Evolutionary conservation across 257 asterid species (phyloP), one percentile per base, ranked within the genome.

Genomic region (Dorcoceras hygrometricum): DNA sequence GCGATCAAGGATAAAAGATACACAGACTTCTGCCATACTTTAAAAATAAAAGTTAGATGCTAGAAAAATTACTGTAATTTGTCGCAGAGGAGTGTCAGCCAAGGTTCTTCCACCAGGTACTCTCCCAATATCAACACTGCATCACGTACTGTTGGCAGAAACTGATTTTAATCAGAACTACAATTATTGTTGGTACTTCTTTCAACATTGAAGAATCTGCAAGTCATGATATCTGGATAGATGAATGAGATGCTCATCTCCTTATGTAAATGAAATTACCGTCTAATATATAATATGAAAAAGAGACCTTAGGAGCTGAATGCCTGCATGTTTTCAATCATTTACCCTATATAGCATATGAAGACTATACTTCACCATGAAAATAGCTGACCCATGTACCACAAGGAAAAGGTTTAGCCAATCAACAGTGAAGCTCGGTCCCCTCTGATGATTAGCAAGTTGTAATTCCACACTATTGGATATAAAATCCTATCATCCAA

Each of bases 71-170:
- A 89, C 98, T 89, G 85, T 64, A 87, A 76, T 72, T 82, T 79
- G 82, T 77, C 25, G 79, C 95, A 86, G 23, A 93, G 77, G 76
- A 85, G 86, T 75, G 83, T 85, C 84, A 85, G 67, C 96, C 97
- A 93, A 29, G 95, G 93, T 62, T 88, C 95, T 43, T 88, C 97
- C 78, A 82, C 90, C 84, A 93, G 50, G 88, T 93, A 93, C 70
- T 90, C 97, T 27, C 96, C 95, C 75, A 90, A 67, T 66, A 93
- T 81, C 29, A 92, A 85, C 53, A 84, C 89, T 2, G 94, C 87
- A 67, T 87, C 99, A 58, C 65, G 56, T 67, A 86, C 96, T 93
- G 86, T 31, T 46, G 57, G 63, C 72, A 72, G 23, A 68, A 69
- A 78, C 68, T 71, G 19, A 63, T 58, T 60, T 11, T 65, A 71